Evolutionary conservation across 805 yeast species (phyloP), one percentile per base, ranked within the genome.

Genomic region (Torulaspora indica): DNA sequence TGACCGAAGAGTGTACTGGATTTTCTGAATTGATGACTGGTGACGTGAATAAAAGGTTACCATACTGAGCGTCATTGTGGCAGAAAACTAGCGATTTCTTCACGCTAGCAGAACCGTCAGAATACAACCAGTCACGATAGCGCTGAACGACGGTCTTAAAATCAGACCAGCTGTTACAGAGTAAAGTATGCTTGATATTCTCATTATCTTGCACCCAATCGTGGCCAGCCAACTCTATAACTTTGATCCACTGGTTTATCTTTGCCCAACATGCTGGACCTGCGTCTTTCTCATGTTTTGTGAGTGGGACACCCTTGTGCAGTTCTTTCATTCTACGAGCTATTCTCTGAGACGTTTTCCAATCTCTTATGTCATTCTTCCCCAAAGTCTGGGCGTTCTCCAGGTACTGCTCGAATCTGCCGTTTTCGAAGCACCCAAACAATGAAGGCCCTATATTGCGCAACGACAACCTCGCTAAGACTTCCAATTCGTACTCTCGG

Each of bases 21-120:
- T 56, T 46, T 32, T 57, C 63, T 4, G 74, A 75, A n/a, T 47
- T 42, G 32, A 72, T 61, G 3, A 77, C 72, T 17, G 85, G 81
- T 2, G 76, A 78, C n/a, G 70, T 63, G 20, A 91, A 77, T 44
- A 93, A 71, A 50, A 93, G 72, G 60, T 93, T 93, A 27, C 98
- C 98, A 62, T 93, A 91, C 64, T 93, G 98, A 0, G 98, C 85
- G 65, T 91, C 98, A 60, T 93, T 93, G 66, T 93, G 98, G 56
- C 96, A 88, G 60, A 93, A 93, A 10, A 78, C 88, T 48, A 85
- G 71, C 42, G 74, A 70, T 10, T 72, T 68, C 38, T 70, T 66
- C 29, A 79, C 63, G 15, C 61, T 62, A 8, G 39, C 29, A 63
- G 66, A 15, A 42, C 48, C 15, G 64, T 65, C 20, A 5, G 54